Percentiles rank a stretch among this genome's conserved stretches.
These are phyloP conservation scores for Cardiosporidium cionae DNA, from an alignment of 169 alveolate genomes.

Conservation along the genomic window DNA sequence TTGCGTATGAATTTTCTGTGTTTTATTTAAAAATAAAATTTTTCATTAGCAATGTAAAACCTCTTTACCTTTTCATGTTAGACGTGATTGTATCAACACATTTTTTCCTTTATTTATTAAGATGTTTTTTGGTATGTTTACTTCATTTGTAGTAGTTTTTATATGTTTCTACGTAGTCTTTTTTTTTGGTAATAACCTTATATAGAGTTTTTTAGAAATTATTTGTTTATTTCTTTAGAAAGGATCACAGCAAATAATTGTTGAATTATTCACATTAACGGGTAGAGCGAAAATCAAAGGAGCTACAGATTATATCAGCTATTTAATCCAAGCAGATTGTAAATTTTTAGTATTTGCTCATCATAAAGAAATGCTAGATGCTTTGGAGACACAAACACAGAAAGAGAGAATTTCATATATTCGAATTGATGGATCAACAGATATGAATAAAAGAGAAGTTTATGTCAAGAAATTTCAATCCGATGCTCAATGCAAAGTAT, in stretches of 20 bases:
- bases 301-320: conserved; percentile 75
- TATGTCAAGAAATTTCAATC: conserved; percentile 80
- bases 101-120: neutral
- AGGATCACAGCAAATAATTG: neutral
- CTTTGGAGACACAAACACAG: conserved; percentile 52
- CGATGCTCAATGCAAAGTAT: conserved; percentile 48
- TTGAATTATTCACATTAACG: conserved; percentile 72
- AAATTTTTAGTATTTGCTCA: conserved; percentile 92
- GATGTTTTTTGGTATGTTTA: neutral
- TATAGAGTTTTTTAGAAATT: neutral
- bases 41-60: too few relatives aligned
- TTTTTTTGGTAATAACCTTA: neutral
- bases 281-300: conserved; percentile 89
- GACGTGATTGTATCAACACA: neutral
- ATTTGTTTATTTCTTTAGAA: neutral
- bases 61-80: too few relatives aligned
- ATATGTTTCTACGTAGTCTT: neutral
- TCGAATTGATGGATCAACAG: conserved; percentile 91
- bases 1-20: too few relatives aligned
- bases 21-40: too few relatives aligned
- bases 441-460: conserved; percentile 71
- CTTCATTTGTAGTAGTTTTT: neutral
- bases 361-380: conserved; percentile 82
- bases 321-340: conserved; percentile 66
- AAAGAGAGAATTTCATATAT: conserved; percentile 39